phyloP scores from a whole-genome alignment of 2,329 filamentous ascomycete genomes.

The Cladosporium sp. region DNA sequence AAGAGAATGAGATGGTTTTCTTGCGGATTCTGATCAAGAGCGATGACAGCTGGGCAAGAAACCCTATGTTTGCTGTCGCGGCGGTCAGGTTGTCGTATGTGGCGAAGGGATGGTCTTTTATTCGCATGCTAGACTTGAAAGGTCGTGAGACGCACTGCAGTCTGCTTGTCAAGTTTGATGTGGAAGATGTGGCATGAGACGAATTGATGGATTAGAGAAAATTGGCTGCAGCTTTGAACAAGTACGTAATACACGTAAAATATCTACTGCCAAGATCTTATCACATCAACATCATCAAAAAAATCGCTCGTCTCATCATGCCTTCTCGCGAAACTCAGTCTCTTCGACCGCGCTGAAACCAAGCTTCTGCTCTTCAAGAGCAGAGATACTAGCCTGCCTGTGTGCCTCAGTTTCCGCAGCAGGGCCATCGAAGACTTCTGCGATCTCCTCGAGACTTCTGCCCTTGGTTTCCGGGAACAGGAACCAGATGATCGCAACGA shows the following conservation, averaged over 20 bases:
- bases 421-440: conserved; percentile 21
- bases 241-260: background rate
- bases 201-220: background rate
- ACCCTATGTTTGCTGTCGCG: conserved; percentile 62
- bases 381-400: background rate
- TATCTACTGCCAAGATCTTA: background rate
- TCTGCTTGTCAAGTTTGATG: conserved; percentile 61
- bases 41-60: conserved; percentile 62
- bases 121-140: conserved; percentile 65
- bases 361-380: conserved; percentile 1
- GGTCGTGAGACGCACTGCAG: conserved; percentile 64
- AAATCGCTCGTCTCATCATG: background rate
- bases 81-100: conserved; percentile 62
- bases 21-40: conserved; percentile 66
- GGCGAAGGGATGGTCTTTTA: conserved; percentile 60
- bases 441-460: conserved; percentile 31
- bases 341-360: background rate
- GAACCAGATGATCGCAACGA: conserved; percentile 52
- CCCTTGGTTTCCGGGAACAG: conserved; percentile 46
- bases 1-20: conserved; percentile 66
- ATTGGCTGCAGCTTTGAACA: background rate
- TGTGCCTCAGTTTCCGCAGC: conserved; percentile 15
- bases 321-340: conserved; percentile 14
- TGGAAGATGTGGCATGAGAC: conserved; percentile 42
- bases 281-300: background rate